Evolutionary conservation across 257 asterid species (phyloP).

Genomic region (Nicotiana sylvestris): DNA sequence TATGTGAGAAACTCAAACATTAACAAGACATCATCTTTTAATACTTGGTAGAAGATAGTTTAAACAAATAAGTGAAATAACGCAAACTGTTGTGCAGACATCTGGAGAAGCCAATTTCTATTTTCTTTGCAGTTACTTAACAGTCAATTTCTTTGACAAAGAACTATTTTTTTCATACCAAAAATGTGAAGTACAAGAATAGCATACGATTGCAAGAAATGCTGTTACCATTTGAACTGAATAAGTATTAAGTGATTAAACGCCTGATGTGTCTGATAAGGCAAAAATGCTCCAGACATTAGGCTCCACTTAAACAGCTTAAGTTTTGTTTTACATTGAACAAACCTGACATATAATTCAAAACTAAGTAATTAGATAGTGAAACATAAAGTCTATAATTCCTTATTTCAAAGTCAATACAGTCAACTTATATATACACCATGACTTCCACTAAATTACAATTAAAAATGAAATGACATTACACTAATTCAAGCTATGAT

Average conservation of each 20-base stretch:
- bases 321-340: background rate
- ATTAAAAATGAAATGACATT: background rate
- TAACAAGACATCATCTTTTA: background rate
- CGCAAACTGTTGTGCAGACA: background rate
- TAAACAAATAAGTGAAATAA: background rate
- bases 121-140: background rate
- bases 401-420: background rate
- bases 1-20: background rate
- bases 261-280: background rate
- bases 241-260: background rate
- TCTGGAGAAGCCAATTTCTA: background rate
- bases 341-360: background rate
- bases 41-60: background rate
- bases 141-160: background rate
- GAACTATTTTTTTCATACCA: background rate
- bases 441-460: background rate
- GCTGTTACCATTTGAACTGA: background rate
- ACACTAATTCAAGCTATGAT: slow-evolving; percentile 1
- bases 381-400: background rate
- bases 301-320: background rate
- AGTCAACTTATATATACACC: background rate
- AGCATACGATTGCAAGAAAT: background rate
- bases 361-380: background rate
- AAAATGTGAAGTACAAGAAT: background rate
- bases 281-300: background rate